Evolutionary conservation across 352 stramenopile genomes (phyloP).

Genomic region (Pythium insidiosum): DNA sequence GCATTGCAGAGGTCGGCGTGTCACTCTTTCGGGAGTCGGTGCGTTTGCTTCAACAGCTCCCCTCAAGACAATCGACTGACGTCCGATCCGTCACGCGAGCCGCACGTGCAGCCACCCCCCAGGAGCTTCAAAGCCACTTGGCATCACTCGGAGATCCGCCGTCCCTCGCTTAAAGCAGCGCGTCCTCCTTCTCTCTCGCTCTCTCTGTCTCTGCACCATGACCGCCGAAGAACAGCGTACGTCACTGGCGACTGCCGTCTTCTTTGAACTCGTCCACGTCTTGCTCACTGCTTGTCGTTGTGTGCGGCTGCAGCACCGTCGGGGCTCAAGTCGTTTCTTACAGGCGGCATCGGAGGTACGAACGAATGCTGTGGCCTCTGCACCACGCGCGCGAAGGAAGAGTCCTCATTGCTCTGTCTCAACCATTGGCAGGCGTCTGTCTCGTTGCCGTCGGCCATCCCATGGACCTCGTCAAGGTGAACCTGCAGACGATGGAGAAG

Average conservation of each 20-base stretch:
- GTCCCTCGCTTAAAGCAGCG: constrained; percentile 14
- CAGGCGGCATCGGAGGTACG: constrained; percentile 88
- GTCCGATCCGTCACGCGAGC: constrained; percentile 12
- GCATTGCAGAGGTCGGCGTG: too few relatives aligned
- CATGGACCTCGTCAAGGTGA: constrained; percentile 95
- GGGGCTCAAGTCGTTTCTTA: constrained; percentile 90
- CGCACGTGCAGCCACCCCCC: constrained; percentile 12
- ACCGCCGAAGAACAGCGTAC: constrained; percentile 14
- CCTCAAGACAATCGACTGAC: constrained; percentile 8
- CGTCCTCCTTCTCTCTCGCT: too few relatives aligned
- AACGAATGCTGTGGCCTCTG: too few relatives aligned
- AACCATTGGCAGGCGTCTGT: constrained; percentile 57
- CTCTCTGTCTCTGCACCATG: too few relatives aligned
- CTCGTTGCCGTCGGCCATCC: constrained; percentile 91
- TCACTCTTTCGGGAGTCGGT: too few relatives aligned
- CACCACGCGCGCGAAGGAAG: too few relatives aligned
- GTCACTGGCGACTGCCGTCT: too few relatives aligned
- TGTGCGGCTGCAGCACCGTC: constrained; percentile 49
- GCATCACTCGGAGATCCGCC: too few relatives aligned
- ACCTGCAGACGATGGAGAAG: constrained; percentile 87
- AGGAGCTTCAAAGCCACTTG: constrained; percentile 6
- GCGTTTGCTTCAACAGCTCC: too few relatives aligned
- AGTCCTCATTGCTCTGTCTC: neutral
- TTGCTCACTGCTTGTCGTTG: too few relatives aligned
- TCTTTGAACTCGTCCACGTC: too few relatives aligned